phyloP scores from a whole-genome alignment of 306 rosid genomes.

The Lupinus albus region DNA sequence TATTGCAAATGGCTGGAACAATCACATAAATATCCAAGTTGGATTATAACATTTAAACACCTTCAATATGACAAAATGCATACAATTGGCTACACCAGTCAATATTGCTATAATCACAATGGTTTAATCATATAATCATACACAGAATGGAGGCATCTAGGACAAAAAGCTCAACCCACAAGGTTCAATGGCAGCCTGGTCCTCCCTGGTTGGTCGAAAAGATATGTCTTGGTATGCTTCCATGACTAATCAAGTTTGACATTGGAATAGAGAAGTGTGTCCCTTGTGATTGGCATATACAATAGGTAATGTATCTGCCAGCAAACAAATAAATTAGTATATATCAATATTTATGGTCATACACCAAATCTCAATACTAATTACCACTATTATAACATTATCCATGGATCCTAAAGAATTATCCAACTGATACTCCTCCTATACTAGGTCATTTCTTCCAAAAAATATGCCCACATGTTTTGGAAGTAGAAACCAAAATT shows the following conservation, averaged over 20 bases:
- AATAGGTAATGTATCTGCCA: conserved; percentile 68
- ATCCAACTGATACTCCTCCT: background rate
- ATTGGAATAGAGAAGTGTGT: conserved; percentile 84
- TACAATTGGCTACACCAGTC: conserved; percentile 42
- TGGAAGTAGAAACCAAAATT: background rate
- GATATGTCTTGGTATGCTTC: conserved; percentile 28
- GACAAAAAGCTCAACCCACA: conserved; percentile 38
- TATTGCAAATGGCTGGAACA: conserved; percentile 42
- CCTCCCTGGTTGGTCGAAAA: conserved; percentile 37
- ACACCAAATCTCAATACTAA: no score
- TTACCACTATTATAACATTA: no score
- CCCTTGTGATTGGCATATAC: conserved; percentile 80
- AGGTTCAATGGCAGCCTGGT: conserved; percentile 43
- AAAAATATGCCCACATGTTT: background rate
- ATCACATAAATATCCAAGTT: conserved; percentile 32
- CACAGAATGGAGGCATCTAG: conserved; percentile 26
- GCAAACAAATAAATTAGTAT: conserved; percentile 27
- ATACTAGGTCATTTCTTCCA: background rate
- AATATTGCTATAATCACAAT: conserved; percentile 30
- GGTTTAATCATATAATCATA: conserved; percentile 42
- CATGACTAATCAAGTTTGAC: conserved; percentile 79
- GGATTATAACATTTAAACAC: no score
- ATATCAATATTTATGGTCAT: background rate
- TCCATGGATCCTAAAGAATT: background rate
- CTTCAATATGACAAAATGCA: conserved; percentile 1